These are phyloP conservation scores for Penicillium argentinense DNA, from an alignment of 495 filamentous ascomycete species.

Conservation along the genomic window DNA sequence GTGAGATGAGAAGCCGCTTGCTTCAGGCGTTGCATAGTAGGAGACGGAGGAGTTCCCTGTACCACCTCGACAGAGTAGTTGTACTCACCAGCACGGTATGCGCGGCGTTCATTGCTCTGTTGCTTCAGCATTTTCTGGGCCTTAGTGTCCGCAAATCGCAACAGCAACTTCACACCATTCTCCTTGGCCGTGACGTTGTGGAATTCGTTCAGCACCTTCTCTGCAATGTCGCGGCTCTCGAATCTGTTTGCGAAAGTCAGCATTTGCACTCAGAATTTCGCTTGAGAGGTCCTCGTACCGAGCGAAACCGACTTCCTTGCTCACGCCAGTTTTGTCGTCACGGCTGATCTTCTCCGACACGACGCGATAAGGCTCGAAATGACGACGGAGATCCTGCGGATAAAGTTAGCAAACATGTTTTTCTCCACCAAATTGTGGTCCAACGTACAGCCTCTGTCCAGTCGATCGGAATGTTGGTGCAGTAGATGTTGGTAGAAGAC, in stretches of 20 bases:
- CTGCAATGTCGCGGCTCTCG: constrained; percentile 81
- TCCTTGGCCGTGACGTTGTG: constrained; percentile 62
- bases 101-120: constrained; percentile 85
- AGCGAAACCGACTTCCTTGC: constrained; percentile 96
- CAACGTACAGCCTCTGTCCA: constrained; percentile 80
- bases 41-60: constrained; percentile 44
- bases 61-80: constrained; percentile 60
- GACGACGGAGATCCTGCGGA: constrained; percentile 37
- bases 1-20: constrained; percentile 36
- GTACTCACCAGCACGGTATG: constrained; percentile 93
- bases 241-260: constrained; percentile 56
- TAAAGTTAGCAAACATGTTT: constrained; percentile 4
- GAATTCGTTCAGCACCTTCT: constrained; percentile 79
- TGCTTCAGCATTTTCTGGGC: constrained; percentile 95
- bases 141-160: constrained; percentile 95
- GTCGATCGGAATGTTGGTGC: constrained; percentile 88
- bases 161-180: constrained; percentile 77
- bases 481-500: constrained; percentile 89
- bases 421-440: not conserved
- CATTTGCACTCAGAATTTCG: not conserved
- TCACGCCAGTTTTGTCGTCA: constrained; percentile 76
- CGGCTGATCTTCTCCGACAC: constrained; percentile 91
- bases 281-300: constrained; percentile 54
- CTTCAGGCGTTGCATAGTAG: constrained; percentile 32
- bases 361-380: constrained; percentile 78